These are phyloP conservation scores for Irpex sp. DNA, from an alignment of 1,284 basidiomycete genomes.

Conservation along the genomic window DNA sequence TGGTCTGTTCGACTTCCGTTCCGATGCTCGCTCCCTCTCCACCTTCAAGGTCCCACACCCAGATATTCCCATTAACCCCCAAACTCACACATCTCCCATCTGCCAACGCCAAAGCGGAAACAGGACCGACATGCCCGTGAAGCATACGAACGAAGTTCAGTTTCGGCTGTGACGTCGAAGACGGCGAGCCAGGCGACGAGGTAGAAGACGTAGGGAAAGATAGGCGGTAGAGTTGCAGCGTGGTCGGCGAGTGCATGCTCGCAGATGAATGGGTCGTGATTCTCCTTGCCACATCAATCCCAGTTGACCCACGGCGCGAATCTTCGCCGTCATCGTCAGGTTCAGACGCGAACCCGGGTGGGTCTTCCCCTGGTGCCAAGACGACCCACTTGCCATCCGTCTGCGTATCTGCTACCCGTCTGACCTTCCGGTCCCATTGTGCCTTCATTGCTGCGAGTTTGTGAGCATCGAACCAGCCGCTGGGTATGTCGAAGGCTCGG, in stretches of 20 bases:
- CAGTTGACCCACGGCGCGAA: neutral
- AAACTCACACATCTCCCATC: slow-evolving; percentile 79
- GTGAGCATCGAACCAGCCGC: slow-evolving; percentile 66
- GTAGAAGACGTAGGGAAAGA: slow-evolving; percentile 47
- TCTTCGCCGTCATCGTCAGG: neutral
- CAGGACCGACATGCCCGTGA: slow-evolving; percentile 61
- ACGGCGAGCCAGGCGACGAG: slow-evolving; percentile 33
- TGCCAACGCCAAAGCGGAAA: slow-evolving; percentile 57
- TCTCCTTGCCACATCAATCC: slow-evolving; percentile 13
- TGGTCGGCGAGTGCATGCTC: slow-evolving; percentile 43
- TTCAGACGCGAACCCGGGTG: neutral
- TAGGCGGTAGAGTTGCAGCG: slow-evolving; percentile 71
- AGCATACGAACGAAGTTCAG: slow-evolving; percentile 70
- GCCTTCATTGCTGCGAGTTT: slow-evolving; percentile 61
- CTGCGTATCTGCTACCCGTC: slow-evolving; percentile 61
- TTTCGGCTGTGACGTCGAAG: slow-evolving; percentile 46
- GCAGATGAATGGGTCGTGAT: slow-evolving; percentile 25
- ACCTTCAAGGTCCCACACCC: slow-evolving; percentile 80
- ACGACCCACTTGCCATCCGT: slow-evolving; percentile 85
- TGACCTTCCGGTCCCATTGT: slow-evolving; percentile 74
- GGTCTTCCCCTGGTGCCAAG: slow-evolving; percentile 54
- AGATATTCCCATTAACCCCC: slow-evolving; percentile 67
- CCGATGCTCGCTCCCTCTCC: slow-evolving; percentile 38
- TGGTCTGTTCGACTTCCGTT: slow-evolving; percentile 43
- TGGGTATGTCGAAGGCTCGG: slow-evolving; percentile 65